Evolutionary conservation across 2,329 filamentous ascomycete genomes (phyloP), one percentile per base, ranked within the genome.

Genomic region (Xylaria sp.): DNA sequence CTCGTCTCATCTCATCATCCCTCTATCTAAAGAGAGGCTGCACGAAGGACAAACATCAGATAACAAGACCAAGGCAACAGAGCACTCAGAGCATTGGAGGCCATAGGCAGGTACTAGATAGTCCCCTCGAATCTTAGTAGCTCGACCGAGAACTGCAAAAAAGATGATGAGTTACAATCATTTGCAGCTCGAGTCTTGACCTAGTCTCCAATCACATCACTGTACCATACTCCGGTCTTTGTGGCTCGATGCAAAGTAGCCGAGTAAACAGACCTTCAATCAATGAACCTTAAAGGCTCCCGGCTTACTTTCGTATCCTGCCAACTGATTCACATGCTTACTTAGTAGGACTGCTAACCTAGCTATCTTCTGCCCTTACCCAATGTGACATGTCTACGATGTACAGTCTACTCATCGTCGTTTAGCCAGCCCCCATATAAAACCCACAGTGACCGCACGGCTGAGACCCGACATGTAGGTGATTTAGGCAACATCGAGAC

Each of bases 401-500:
- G 6, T 28, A 28, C 3, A 28, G 28, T 28, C 28, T 28, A 28
- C 58, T 70, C 65, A 66, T 43, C 71, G 69, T 74, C 59, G 55
- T 46, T 68, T 71, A 97, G 94, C 98, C 92, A 99, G 98, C 91
- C 96, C 96, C 76, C 89, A 92, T 85, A 86, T 87, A 97, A 97
- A 90, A 91, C 88, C 77, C 96, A 99, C 87, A 96, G 96, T 80
- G 92, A 92, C 80, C 96, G 94, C 77, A 80, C 83, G 41, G 95
- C 98, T 83, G 87, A 90, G 74, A 88, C 89, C 78, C 94, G 96
- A 83, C 96, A 99, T 85, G 96, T 98, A 75, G 96, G 96, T 84
- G 96, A 98, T 84, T 87, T 99, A 75, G 96, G 96, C 81, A 99
- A 99, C 91, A 90, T 98, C 88, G 90, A 94, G 86, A 98, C 95